phyloP scores from a whole-genome alignment of 441 rosid species.

The Daphne laureola region DNA sequence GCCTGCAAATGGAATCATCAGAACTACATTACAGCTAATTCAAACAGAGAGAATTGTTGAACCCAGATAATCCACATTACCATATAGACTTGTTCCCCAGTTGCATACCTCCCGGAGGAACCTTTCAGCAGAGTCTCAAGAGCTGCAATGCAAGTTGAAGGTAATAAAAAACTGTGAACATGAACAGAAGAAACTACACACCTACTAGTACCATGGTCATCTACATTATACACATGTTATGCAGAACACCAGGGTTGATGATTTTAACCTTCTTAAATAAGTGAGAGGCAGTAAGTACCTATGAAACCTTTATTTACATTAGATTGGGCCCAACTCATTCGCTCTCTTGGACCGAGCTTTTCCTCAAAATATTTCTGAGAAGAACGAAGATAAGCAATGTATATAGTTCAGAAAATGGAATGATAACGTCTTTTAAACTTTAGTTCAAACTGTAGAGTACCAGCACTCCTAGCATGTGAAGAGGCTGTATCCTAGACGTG shows the following conservation, averaged over 20 bases:
- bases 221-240: too few species aligned
- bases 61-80: conserved; percentile 16
- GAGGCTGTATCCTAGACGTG: conserved; percentile 51
- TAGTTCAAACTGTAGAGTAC: conserved; percentile 15
- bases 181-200: neutral
- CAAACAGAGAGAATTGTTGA: neutral
- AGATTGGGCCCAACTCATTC: conserved; percentile 23
- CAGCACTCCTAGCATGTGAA: conserved; percentile 34
- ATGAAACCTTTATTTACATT: conserved; percentile 34
- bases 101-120: conserved; percentile 32
- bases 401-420: neutral
- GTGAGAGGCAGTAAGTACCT: conserved; percentile 21
- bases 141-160: conserved; percentile 27
- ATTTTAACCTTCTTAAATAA: too few species aligned
- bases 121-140: conserved; percentile 45
- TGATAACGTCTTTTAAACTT: neutral
- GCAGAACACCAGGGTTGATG: neutral
- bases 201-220: too few species aligned
- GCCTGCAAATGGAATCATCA: conserved; percentile 24
- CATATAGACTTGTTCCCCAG: conserved; percentile 44
- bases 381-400: neutral
- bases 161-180: neutral
- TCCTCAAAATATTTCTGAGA: conserved; percentile 34
- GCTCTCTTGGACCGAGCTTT: conserved; percentile 30
- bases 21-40: neutral